Evolutionary conservation across 2,329 filamentous ascomycete genomes (phyloP), one percentile per base, ranked within the genome.

Genomic region (Fusarium verrucosum): DNA sequence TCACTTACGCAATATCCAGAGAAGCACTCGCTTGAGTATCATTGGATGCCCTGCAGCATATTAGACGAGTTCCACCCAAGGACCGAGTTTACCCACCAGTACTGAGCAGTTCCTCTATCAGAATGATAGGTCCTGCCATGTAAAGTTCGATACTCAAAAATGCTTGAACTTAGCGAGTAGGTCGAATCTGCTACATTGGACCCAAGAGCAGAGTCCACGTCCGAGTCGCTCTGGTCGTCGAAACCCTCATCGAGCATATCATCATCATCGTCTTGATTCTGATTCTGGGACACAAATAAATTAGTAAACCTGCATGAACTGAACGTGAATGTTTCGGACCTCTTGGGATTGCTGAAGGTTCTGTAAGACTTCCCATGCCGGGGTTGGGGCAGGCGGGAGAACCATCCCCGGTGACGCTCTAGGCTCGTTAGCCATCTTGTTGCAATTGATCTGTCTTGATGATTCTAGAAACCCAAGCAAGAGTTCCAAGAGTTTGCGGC

Each of bases 121-220:
- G 55, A 58, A n/a, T 58, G 55, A 7, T 58, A 58, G 4, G 55
- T 58, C 3, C 55, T 49, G 0, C 55, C 51, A 17, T 58, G 55
- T 2, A 58, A 6, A 3, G 55, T 58, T 22, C 55, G 37, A 5
- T 58, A 58, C 7, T 42, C 51, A 8, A 43, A 50, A 10, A 58
- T 57, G 9, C 55, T 58, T 4, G 55, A 58, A 16, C 22, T 50
- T 2, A 58, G 37, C 6, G 55, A 58, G 10, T 50, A 43, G 2
- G 55, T 58, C 1, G 55, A 58, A 33, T 58, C 55, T 7, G 37
- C 55, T 2, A 38, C 4, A 11, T 50, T 57, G 4, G 55, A 58
- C 5, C 55, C 55, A 11, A 58, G 16, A 14, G 55, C 55, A 6
- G 55, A 58, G 17, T 58, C 55, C 0, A 56, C 3, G 22, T 58